Conservation (phyloP, 1,284 basidiomycete species). For the Boletus sp. region DNA sequence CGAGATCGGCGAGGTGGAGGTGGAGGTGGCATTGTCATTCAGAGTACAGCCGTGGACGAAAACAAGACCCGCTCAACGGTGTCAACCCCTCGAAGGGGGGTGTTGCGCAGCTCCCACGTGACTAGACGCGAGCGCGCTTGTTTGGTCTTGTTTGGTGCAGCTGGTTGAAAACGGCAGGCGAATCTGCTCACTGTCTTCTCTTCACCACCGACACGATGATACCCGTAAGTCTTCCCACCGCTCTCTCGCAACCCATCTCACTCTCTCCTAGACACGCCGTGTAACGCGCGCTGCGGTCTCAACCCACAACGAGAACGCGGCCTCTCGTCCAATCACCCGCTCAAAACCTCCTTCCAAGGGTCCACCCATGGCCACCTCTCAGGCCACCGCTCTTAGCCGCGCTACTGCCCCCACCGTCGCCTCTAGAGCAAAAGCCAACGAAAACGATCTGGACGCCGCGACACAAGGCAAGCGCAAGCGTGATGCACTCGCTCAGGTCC, state of each 20-base stretch:
- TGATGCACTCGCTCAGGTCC: constrained; percentile 67
- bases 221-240: constrained; percentile 21
- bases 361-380: constrained; percentile 36
- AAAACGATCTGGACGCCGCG: constrained; percentile 40
- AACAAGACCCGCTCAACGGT: neutral
- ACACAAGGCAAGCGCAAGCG: constrained; percentile 66
- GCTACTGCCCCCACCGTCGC: constrained; percentile 45
- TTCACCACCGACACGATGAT: constrained; percentile 29
- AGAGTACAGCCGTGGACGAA: neutral
- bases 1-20: constrained; percentile 31
- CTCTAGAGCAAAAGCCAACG: constrained; percentile 46
- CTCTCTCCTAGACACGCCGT: constrained; percentile 48
- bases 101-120: constrained; percentile 20
- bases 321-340: constrained; percentile 53
- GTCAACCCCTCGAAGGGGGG: constrained; percentile 15
- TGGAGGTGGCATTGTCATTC: constrained; percentile 10
- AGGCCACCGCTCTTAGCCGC: constrained; percentile 40
- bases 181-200: constrained; percentile 15
- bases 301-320: constrained; percentile 60
- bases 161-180: constrained; percentile 36
- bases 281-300: constrained; percentile 53
- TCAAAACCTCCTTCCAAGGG: constrained; percentile 50
- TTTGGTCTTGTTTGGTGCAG: constrained; percentile 33
- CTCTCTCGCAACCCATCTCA: neutral
- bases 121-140: constrained; percentile 32